These are phyloP conservation scores for Cladosporium oxysporum DNA, from an alignment of 2,329 filamentous ascomycete species.

Conservation along the genomic window DNA sequence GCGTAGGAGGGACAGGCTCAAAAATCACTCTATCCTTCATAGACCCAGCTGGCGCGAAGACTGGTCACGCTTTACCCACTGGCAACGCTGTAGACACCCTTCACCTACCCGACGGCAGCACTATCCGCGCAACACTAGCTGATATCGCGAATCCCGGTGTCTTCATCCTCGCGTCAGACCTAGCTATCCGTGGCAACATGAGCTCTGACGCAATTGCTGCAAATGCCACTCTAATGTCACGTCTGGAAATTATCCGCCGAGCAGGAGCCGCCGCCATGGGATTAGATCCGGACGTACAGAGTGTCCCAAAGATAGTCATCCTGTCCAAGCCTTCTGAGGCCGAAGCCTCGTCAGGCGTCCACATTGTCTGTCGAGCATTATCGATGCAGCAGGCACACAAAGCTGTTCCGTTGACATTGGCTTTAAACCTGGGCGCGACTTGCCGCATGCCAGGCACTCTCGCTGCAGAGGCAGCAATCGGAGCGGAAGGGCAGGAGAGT, in stretches of 20 bases:
- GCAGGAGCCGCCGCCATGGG: slow-evolving; percentile 64
- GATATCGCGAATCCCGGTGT: slow-evolving; percentile 66
- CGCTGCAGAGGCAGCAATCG: slow-evolving; percentile 26
- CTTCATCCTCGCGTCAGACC: slow-evolving; percentile 59
- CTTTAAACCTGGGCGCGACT: slow-evolving; percentile 46
- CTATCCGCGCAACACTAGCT: slow-evolving; percentile 57
- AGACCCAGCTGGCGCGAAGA: slow-evolving; percentile 63
- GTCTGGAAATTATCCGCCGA: slow-evolving; percentile 60
- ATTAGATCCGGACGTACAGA: slow-evolving; percentile 50
- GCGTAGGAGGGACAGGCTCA: slow-evolving; percentile 61
- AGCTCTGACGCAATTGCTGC: slow-evolving; percentile 57
- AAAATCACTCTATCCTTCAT: slow-evolving; percentile 63
- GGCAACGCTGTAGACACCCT: slow-evolving; percentile 57
- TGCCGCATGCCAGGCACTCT: slow-evolving; percentile 36
- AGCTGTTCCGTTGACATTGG: slow-evolving; percentile 46
- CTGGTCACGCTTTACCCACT: slow-evolving; percentile 62
- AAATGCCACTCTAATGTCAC: slow-evolving; percentile 50
- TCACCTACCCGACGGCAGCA: slow-evolving; percentile 36
- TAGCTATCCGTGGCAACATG: slow-evolving; percentile 54
- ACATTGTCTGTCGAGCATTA: slow-evolving; percentile 47
- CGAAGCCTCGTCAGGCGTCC: slow-evolving; percentile 26
- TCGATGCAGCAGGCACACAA: slow-evolving; percentile 48
- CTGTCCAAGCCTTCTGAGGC: slow-evolving; percentile 40
- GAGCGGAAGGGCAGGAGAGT: slow-evolving; percentile 25
- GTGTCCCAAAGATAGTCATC: slow-evolving; percentile 65